These are phyloP conservation scores for Loxodes magnus DNA, from an alignment of 73 alveolate species.

Conservation along the genomic window DNA sequence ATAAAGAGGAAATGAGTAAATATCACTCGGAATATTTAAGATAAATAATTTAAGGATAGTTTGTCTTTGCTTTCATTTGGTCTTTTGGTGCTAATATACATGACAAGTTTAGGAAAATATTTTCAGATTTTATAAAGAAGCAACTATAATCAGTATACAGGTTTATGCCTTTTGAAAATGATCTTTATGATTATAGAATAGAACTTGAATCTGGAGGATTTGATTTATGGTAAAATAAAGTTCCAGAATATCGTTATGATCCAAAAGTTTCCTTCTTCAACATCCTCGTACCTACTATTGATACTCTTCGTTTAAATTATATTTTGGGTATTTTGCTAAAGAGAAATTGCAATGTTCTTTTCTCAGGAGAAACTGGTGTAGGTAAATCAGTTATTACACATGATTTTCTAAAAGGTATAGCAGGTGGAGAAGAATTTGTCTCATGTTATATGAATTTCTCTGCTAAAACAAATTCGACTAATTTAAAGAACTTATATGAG, in stretches of 20 bases:
- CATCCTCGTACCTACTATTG: slow-evolving; percentile 95
- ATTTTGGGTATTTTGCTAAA: slow-evolving; percentile 72
- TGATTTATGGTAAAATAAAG: slow-evolving; percentile 64
- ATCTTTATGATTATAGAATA: slow-evolving; percentile 65
- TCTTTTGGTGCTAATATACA: slow-evolving; percentile 95
- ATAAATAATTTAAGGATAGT: slow-evolving; percentile 56
- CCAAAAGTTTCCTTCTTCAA: slow-evolving; percentile 90
- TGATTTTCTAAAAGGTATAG: slow-evolving; percentile 76
- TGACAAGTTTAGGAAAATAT: slow-evolving; percentile 74
- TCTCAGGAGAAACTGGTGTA: slow-evolving; percentile 99
- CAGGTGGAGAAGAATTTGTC: slow-evolving; percentile 68
- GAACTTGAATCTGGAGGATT: slow-evolving; percentile 52
- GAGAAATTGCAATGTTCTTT: slow-evolving; percentile 81
- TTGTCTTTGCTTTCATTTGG: slow-evolving; percentile 91
- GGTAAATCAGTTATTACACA: slow-evolving; percentile 97
- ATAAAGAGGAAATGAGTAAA: slow-evolving; percentile 62
- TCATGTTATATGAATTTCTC: slow-evolving; percentile 95
- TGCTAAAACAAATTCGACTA: slow-evolving; percentile 94
- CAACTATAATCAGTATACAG: slow-evolving; percentile 41
- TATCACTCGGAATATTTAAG: slow-evolving; percentile 56
- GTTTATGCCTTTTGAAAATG: slow-evolving; percentile 78
- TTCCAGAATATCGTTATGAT: slow-evolving; percentile 73
- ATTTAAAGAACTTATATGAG: slow-evolving; percentile 90
- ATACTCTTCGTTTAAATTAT: slow-evolving; percentile 90
- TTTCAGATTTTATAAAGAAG: slow-evolving; percentile 55